Evolutionary conservation across 1,284 basidiomycete genomes (phyloP).

Genomic region (Papiliotrema laurentii): DNA sequence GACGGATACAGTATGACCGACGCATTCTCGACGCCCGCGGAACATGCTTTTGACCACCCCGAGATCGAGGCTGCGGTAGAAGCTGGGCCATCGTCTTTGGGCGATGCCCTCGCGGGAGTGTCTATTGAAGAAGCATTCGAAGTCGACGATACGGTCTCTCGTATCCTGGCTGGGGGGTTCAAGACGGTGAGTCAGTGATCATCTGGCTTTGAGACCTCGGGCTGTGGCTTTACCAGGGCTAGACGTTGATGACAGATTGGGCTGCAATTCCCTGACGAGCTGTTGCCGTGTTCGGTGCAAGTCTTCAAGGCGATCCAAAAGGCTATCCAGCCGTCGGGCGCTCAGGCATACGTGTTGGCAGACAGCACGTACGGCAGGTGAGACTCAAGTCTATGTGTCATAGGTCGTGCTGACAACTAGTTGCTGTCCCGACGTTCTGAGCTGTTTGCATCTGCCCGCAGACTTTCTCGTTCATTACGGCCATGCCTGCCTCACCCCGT

Average conservation of each 20-base stretch:
- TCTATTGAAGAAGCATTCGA: slow-evolving; percentile 48
- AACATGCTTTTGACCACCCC: slow-evolving; percentile 40
- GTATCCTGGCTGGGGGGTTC: slow-evolving; percentile 46
- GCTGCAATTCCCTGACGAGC: slow-evolving; percentile 93
- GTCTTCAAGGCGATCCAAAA: slow-evolving; percentile 71
- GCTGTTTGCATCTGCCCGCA: slow-evolving; percentile 89
- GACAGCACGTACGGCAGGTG: slow-evolving; percentile 97
- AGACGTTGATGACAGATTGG: slow-evolving; percentile 58
- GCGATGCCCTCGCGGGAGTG: slow-evolving; percentile 27
- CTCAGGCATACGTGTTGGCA: slow-evolving; percentile 79
- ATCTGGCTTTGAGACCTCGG: neutral
- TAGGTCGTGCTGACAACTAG: slow-evolving; percentile 49
- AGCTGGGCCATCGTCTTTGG: slow-evolving; percentile 30
- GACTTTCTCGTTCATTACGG: slow-evolving; percentile 93
- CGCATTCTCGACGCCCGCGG: slow-evolving; percentile 42
- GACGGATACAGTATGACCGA: slow-evolving; percentile 34
- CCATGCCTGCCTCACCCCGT: slow-evolving; percentile 79
- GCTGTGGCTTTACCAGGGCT: neutral
- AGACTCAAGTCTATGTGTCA: slow-evolving; percentile 25
- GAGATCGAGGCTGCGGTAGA: slow-evolving; percentile 22
- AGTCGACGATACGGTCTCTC: slow-evolving; percentile 41
- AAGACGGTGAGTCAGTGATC: slow-evolving; percentile 48
- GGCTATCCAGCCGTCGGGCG: slow-evolving; percentile 48
- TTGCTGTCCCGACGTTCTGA: slow-evolving; percentile 95
- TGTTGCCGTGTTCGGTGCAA: slow-evolving; percentile 79